Percentiles rank a stretch among this genome's conserved stretches.
phyloP scores from a whole-genome alignment of 352 stramenopile species.

The Stramenopiles sp. region DNA sequence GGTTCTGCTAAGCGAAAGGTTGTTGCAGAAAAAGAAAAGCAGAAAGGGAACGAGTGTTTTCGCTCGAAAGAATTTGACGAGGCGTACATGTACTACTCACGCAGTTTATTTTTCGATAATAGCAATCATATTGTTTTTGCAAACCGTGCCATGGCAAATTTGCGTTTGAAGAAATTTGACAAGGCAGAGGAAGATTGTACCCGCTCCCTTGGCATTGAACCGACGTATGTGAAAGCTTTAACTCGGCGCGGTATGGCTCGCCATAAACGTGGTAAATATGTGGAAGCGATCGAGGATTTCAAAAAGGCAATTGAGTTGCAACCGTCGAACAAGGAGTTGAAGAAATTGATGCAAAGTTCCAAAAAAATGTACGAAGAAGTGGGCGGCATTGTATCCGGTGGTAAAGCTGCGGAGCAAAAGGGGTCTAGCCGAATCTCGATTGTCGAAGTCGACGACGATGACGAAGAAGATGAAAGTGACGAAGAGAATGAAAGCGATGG shows the following conservation, averaged over 20 bases:
- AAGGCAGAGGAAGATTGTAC: conserved; percentile 60
- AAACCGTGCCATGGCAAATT: conserved; percentile 55
- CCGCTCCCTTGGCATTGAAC: conserved; percentile 44
- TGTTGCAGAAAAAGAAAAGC: conserved; percentile 40
- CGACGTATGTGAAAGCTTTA: conserved; percentile 60
- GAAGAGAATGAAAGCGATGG: not conserved
- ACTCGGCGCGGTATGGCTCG: conserved; percentile 57
- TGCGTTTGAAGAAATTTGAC: conserved; percentile 54
- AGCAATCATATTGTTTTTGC: conserved; percentile 48
- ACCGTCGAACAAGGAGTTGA: conserved; percentile 41
- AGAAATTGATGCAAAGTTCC: conserved; percentile 31
- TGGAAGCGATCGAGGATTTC: conserved; percentile 53
- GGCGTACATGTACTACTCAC: conserved; percentile 58
- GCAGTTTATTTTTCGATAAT: conserved; percentile 54
- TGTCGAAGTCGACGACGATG: not conserved
- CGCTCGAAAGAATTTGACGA: conserved; percentile 52
- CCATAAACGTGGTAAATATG: conserved; percentile 57
- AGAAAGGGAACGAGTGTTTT: conserved; percentile 82
- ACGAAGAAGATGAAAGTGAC: not conserved
- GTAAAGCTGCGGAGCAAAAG: not conserved
- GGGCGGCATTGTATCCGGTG: not conserved
- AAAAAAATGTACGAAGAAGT: conserved; percentile 9
- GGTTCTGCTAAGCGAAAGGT: conserved; percentile 21
- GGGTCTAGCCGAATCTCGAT: not conserved
- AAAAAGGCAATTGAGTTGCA: conserved; percentile 40